Evolutionary conservation across 257 asterid genomes (phyloP).

Genomic region (Solanum bulbocastanum): DNA sequence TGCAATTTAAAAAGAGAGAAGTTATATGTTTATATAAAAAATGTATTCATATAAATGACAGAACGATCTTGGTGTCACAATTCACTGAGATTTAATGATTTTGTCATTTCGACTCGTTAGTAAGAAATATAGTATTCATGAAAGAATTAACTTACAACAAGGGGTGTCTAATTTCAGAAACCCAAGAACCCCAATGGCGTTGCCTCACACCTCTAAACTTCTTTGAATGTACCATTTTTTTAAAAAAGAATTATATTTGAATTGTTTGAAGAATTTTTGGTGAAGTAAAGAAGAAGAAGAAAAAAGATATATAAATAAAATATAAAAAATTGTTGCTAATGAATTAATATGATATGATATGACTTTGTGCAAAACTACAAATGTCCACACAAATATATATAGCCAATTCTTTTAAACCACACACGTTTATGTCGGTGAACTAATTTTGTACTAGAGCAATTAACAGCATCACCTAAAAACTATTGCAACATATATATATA

Average conservation of each 20-base stretch:
- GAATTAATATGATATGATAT: neutral
- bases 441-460: neutral
- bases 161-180: slow-evolving; percentile 92
- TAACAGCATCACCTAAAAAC: neutral
- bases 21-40: neutral
- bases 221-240: slow-evolving; percentile 51
- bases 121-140: neutral
- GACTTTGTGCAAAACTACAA: neutral
- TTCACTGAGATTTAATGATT: neutral
- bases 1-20: neutral
- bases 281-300: neutral
- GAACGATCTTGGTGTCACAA: neutral
- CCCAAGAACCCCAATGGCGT: slow-evolving; percentile 99
- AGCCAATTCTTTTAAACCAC: neutral
- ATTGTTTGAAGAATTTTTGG: neutral
- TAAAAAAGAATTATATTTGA: neutral
- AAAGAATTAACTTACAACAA: slow-evolving; percentile 38
- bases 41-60: neutral
- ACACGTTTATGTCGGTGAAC: neutral
- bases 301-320: neutral
- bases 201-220: slow-evolving; percentile 89
- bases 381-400: neutral
- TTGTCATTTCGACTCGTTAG: neutral
- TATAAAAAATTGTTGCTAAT: neutral
- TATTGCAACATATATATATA: neutral